Evolutionary conservation across 108 stramenopile species (phyloP).

Genomic region (Pseudonitzschia multiseries): DNA sequence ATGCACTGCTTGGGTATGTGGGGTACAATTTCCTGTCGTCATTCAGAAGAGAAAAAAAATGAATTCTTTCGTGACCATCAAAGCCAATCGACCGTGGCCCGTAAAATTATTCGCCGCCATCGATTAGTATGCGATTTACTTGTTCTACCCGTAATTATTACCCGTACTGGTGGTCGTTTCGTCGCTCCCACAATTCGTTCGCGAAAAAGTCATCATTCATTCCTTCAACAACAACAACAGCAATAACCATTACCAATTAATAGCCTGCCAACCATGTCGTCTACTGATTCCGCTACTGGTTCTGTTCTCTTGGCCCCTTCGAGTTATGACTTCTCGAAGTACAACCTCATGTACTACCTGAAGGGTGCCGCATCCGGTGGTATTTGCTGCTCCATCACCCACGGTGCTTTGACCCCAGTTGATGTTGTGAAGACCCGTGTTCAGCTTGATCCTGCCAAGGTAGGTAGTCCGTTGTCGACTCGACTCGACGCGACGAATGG

Average conservation of each 20-base stretch:
- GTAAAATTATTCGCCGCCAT: neutral
- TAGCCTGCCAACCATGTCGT: neutral
- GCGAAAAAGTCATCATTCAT: neutral
- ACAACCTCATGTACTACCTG: conserved; percentile 82
- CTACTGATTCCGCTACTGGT: conserved; percentile 29
- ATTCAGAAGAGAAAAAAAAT: neutral
- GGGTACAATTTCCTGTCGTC: neutral
- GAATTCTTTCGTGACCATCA: neutral
- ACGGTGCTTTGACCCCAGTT: conserved; percentile 95
- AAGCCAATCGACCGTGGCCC: neutral
- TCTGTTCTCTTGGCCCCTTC: conserved; percentile 82
- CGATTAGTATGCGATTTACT: neutral
- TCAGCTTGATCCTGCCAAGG: conserved; percentile 89
- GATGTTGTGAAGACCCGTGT: conserved; percentile 98
- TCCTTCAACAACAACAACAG: neutral
- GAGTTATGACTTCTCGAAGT: conserved; percentile 45
- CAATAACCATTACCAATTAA: neutral
- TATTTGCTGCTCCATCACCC: conserved; percentile 97
- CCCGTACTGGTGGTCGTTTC: too few species aligned
- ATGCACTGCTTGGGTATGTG: neutral
- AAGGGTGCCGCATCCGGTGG: conserved; percentile 92
- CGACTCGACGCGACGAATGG: too few species aligned
- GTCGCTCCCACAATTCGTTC: neutral
- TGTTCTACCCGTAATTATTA: too few species aligned
- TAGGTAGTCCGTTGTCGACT: conserved; percentile 27